phyloP scores from a whole-genome alignment of 208 protist genomes.

The Trypanosoma melophagium region DNA sequence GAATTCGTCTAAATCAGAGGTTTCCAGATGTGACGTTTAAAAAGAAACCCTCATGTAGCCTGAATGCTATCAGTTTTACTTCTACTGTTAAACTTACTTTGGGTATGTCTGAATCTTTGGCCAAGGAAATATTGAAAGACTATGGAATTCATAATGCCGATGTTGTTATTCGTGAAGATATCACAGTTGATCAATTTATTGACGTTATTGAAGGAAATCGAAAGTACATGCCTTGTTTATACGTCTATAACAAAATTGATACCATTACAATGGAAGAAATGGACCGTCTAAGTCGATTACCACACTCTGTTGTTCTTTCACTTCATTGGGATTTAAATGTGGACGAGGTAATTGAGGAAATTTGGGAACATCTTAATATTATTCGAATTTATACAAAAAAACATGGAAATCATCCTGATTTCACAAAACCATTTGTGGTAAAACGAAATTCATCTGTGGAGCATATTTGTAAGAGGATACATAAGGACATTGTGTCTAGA shows the following conservation, averaged over 20 bases:
- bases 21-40: constrained; percentile 95
- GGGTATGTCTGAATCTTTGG: constrained; percentile 87
- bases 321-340: constrained; percentile 93
- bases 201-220: constrained; percentile 98
- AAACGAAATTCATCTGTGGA: constrained; percentile 86
- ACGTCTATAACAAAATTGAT: constrained; percentile 98
- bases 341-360: constrained; percentile 93
- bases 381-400: constrained; percentile 98
- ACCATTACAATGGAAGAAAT: constrained; percentile 96
- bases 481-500: constrained; percentile 89
- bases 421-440: constrained; percentile 93
- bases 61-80: constrained; percentile 90
- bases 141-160: constrained; percentile 97
- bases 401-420: constrained; percentile 93
- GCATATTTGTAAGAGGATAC: constrained; percentile 93
- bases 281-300: constrained; percentile 90
- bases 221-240: constrained; percentile 92
- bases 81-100: constrained; percentile 81
- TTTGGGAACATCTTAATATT: constrained; percentile 96
- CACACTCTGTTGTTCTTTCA: constrained; percentile 89
- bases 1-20: constrained; percentile 94
- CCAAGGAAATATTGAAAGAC: constrained; percentile 93
- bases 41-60: constrained; percentile 91
- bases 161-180: constrained; percentile 94
- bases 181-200: constrained; percentile 98